Base-by-base conservation (phyloP, 345 rosid genomes). In the Populus tremula region DNA sequence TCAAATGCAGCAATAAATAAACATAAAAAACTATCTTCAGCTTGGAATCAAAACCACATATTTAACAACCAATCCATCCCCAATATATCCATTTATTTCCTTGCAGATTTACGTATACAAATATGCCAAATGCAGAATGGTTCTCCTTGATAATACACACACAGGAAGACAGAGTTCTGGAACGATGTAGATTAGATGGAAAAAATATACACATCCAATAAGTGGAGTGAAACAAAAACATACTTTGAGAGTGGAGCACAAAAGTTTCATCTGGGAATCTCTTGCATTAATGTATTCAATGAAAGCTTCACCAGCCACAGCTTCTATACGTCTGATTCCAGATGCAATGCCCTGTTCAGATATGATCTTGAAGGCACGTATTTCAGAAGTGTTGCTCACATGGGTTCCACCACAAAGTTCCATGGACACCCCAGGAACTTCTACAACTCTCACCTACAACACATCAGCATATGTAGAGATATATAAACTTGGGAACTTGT, bases 341-440 rank as follows among this genome's bases (percentile, higher is more conserved):
- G 99, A 91, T 76, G 99, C 98, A 88, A 95, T 88, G n/a, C 97
- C 99, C 72, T 93, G 97, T 84, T 95, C 99, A 4, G 97, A 93
- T 76, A 95, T 91, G 25, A 93, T 89, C 81, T 95, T 95, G 89
- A 93, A 92, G 76, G 92, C 97, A 35, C 94, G 89, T 78, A 95
- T 95, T 79, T 95, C 99, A 63, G 91, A 83, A 79, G 99, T 95
- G 85, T 88, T 93, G 80, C 82, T 80, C 73, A 95, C 99, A 84
- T 92, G 99, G 64, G 99, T 95, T 81, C 99, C 99, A 82, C 98
- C 98, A 81, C 99, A 93, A 76, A 95, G 97, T 86, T 95, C 99
- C 97, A 95, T 90, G 39, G 99, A 95, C 72, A 95, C 93, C 77
- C 98, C 99, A 17, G 98, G 98, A 82, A 95, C 99, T 85, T 95